Evolutionary conservation across 345 rosid species (phyloP), one percentile per base, ranked within the genome.

Genomic region (Geranium rotundifolium): DNA sequence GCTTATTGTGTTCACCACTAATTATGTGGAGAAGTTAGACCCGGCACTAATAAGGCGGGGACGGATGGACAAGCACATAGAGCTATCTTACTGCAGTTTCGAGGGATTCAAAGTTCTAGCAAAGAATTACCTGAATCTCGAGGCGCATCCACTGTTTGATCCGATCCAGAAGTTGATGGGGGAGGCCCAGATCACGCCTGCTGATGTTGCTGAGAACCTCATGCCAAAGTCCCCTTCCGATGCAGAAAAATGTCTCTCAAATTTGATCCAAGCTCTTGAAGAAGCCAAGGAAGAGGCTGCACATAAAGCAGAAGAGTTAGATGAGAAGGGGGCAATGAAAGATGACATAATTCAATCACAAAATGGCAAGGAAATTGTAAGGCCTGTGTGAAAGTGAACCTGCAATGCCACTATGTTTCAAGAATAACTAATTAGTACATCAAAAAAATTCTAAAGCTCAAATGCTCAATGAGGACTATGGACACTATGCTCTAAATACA

Each of bases 21-120:
- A 83, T 72, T 82, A 80, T 34, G 73, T 71, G 59, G 77, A 80
- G 65, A 83, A 78, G 69, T 79, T 80, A 27, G 87, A 83, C 64
- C 85, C 85, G 23, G 83, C 87, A 54, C 66, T 83, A 69, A 83
- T 75, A 55, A 74, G 85, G 62, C 78, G 85, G 57, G 88, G 85
- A 5, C 73, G 83, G 60, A 80, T 83, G 87, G 80, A 77, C 65
- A 77, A 73, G 59, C 80, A 77, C 49, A 73, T 73, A 54, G 77
- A 73, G 41, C 68, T 77, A 2, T 77, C 77, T 65, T 67, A 70
- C 69, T 77, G 80, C 70, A 73, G 71, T 55, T 55, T 55, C 19
- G 19, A 55, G 19, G 57, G 57, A n/a, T 55, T 55, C 57, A 55
- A 9, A 55, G 19, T 55, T 17, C 57, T 55, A 17, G 57, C 20